Conservation (phyloP, 2,329 filamentous ascomycete species). For the Curvularia hawaiiensis region DNA sequence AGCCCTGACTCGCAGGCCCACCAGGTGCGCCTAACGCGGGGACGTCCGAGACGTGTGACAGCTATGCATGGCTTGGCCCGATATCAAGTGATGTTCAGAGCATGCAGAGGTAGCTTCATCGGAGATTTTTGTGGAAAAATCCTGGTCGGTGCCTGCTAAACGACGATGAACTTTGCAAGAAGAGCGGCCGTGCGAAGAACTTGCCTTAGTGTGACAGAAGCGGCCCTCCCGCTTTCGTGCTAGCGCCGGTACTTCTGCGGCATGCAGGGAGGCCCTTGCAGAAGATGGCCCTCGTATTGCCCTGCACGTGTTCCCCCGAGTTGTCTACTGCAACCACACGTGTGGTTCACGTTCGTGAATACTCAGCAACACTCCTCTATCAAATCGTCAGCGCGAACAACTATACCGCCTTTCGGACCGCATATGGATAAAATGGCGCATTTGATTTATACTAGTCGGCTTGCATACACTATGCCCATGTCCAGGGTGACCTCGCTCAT, state of each 20-base stretch:
- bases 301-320: background rate
- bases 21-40: constrained; percentile 4
- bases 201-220: background rate
- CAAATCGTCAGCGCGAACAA: background rate
- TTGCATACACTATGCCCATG: background rate
- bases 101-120: background rate
- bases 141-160: background rate
- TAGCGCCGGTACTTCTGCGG: constrained; percentile 4
- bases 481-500: background rate
- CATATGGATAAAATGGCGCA: no score
- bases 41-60: constrained; percentile 3
- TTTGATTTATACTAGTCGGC: background rate
- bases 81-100: background rate
- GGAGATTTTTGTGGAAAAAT: background rate
- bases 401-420: background rate
- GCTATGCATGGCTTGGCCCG: background rate
- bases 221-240: background rate
- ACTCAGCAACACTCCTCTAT: background rate
- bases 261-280: background rate
- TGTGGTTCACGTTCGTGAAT: background rate
- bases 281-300: background rate
- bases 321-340: background rate
- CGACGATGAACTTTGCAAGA: background rate
- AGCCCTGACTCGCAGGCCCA: constrained; percentile 3
- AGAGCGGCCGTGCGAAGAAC: background rate